Base-by-base conservation (phyloP, 768 basidiomycete species). In the Cystobasidium tubakii region DNA sequence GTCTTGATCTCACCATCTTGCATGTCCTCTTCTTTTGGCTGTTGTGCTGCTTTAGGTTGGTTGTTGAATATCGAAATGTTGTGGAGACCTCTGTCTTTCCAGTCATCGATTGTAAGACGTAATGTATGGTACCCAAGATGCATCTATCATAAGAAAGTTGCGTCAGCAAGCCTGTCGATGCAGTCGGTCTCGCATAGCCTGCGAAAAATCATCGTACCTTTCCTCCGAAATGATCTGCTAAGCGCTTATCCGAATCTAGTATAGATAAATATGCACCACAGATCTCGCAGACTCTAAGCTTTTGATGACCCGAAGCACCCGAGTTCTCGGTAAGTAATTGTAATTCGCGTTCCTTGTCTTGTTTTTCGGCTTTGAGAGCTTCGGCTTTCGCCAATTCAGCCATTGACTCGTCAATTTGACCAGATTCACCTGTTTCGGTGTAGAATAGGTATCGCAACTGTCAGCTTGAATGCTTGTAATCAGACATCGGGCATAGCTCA, bases 381-480 rank as follows among this genome's bases (percentile, higher is more conserved):
- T 99, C 96, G 62, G 98, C 97, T 66, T 95, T 94, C 4, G 90
- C 89, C 86, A 99, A 88, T 83, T 98, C 95, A 75, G 90, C 85
- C 92, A 99, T 95, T 9, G 93, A 96, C 82, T 99, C 96, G 39
- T 98, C 96, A 25, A 99, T 94, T 83, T 94, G 92, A n/a, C 96
- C 96, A 82, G 95, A 90, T 81, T 98, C 96, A 75, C 95, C 91
- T 92, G 79, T 33, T n/a, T 42, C 34, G 31, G 27, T 34, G 69
- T 21, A 46, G 53, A 62, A 34, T 23, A 29, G n/a, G n/a, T 54
- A 13, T 31, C 42, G 21, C 53, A n/a, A 7, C 21, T n/a, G 31
- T 27, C 34, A 60, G 19, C n/a, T 25, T 27, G 33, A 75, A 72
- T 65, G 63, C 55, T 66, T 62, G 60, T 27, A 42, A 44, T 21